A percentile compares a stretch with the other conserved stretches of the same genome.
These are phyloP conservation scores for Skeletonema menzelii DNA, from an alignment of 108 stramenopile genomes.

Conservation along the genomic window DNA sequence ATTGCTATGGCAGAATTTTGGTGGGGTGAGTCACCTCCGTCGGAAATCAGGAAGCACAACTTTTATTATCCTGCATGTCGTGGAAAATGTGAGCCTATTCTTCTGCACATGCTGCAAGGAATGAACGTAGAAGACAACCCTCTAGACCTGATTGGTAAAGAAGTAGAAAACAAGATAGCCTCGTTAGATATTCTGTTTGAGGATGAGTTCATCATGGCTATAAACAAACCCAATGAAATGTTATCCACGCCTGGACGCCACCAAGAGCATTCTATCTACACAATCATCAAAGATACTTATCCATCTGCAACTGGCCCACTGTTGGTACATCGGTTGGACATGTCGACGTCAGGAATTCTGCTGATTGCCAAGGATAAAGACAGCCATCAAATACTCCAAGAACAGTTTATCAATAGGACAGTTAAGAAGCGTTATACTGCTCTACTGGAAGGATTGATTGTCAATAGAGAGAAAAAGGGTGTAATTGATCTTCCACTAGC, in stretches of 20 bases:
- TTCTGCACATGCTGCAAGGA: slow-evolving; percentile 24
- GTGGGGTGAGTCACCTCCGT: slow-evolving; percentile 17
- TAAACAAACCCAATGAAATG: slow-evolving; percentile 27
- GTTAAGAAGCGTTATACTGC: slow-evolving; percentile 31
- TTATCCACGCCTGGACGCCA: slow-evolving; percentile 23
- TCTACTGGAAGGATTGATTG: slow-evolving; percentile 14
- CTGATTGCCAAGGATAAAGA: slow-evolving; percentile 19
- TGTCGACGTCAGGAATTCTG: slow-evolving; percentile 18
- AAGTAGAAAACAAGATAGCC: neutral
- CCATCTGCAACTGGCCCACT: slow-evolving; percentile 22
- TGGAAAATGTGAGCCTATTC: slow-evolving; percentile 25
- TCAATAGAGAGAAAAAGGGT: slow-evolving; percentile 1
- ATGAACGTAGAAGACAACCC: slow-evolving; percentile 18
- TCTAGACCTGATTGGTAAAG: neutral
- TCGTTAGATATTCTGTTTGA: slow-evolving; percentile 13
- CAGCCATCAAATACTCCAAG: slow-evolving; percentile 13
- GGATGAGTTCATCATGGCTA: slow-evolving; percentile 19
- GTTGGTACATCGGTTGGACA: slow-evolving; percentile 30
- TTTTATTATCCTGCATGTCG: slow-evolving; percentile 33
- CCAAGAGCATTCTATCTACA: slow-evolving; percentile 10
- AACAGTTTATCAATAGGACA: slow-evolving; percentile 25
- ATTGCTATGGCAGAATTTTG: slow-evolving; percentile 30
- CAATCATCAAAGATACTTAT: neutral
- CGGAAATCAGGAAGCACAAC: slow-evolving; percentile 15
- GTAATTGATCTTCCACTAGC: slow-evolving; percentile 17